These are phyloP conservation scores for Passiflora organensis DNA, from an alignment of 345 rosid species.

Conservation along the genomic window DNA sequence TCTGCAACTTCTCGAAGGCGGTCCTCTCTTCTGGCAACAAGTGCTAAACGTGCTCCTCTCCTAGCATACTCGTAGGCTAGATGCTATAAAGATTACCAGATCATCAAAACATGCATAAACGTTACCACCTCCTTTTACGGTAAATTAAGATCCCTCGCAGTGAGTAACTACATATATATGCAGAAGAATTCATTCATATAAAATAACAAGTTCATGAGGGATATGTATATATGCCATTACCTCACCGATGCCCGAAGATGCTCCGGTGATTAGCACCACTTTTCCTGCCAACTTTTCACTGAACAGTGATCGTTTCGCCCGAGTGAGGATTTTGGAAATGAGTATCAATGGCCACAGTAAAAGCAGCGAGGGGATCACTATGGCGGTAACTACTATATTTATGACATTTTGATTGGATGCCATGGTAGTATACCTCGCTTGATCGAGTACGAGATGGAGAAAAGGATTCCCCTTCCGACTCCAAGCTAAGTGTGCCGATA, in stretches of 20 bases:
- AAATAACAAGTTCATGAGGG: too few species aligned
- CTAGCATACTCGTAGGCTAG: slow-evolving; percentile 33
- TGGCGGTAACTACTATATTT: not conserved
- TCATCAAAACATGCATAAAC: too few species aligned
- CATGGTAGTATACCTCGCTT: too few species aligned
- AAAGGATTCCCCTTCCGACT: too few species aligned
- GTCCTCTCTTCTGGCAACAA: slow-evolving; percentile 31
- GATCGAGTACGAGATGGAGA: too few species aligned
- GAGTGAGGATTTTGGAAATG: not conserved
- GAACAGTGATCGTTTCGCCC: not conserved
- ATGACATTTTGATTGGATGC: not conserved
- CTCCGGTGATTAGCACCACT: not conserved
- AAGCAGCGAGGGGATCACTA: not conserved
- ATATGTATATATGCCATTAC: too few species aligned
- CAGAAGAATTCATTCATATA: too few species aligned
- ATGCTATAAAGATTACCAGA: slow-evolving; percentile 23
- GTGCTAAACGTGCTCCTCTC: slow-evolving; percentile 37
- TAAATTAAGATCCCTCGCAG: too few species aligned
- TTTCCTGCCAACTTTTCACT: not conserved
- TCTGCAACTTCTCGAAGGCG: slow-evolving; percentile 20
- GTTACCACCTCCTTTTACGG: too few species aligned
- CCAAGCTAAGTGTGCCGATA: too few species aligned
- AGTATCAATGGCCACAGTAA: not conserved
- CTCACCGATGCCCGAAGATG: too few species aligned
- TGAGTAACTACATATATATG: too few species aligned